Evolutionary conservation across 441 rosid genomes (phyloP), one percentile per base, ranked within the genome.

Genomic region (Euphorbia schlechtendalii): DNA sequence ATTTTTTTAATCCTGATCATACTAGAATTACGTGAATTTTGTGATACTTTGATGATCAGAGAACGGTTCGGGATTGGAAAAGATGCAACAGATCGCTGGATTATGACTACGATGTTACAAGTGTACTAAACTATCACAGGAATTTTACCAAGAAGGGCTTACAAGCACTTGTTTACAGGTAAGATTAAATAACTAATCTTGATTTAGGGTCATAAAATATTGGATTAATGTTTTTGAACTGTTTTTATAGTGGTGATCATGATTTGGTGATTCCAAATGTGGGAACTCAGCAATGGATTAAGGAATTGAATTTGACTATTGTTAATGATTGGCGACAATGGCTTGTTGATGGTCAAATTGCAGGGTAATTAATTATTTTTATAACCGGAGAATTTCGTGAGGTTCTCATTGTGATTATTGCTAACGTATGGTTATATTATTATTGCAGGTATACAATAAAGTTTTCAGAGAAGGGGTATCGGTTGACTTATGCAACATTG

Each of bases 261-360:
- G 84, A 78, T 69, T 18, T 75, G 51, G 25, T 36, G 10, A 66
- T 75, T 63, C 59, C 77, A 5, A 48, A 74, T 43, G 32, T 71
- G 21, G 75, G 75, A 2, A 76, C 73, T 0, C 65, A 66, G 49
- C 28, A 38, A 6, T 78, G 84, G 84, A 67, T 78, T 0, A 53
- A 9, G 30, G 24, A 57, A 4, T 63, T 78, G 18, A 38, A 69
- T 53, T 14, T 73, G 21, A 66, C 80, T 1, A 18, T 69, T 4
- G 63, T 48, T 2, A 7, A 21, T 45, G 75, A 58, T 6, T 78
- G 84, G 80, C 60, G 65, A 59, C 79, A 71, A 13, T 78, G 78
- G 85, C 67, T 67, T 45, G 77, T 76, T 4, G 66, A 76, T 8
- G 83, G 80, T 17, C 79, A 74, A 68, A 65, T 74, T 43, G 77